Evolutionary conservation across 2,329 filamentous ascomycete genomes (phyloP), one percentile per base, ranked within the genome.

Genomic region (Alternaria ethzedia): DNA sequence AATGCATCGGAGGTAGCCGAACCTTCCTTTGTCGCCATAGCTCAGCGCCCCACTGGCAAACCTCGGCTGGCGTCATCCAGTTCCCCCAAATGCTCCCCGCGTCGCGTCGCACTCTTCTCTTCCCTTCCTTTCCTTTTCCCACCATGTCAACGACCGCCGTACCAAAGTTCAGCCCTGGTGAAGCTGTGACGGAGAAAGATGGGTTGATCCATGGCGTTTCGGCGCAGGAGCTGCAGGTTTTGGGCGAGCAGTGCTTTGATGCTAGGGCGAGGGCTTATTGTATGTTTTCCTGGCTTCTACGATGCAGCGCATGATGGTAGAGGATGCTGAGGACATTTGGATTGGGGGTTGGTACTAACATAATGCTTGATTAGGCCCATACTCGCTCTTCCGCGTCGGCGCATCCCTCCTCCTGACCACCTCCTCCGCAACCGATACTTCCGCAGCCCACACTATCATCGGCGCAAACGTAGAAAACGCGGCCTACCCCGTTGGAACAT

Each of bases 301-400:
- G 3, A 23, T 3, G 44, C 20, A 25, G 45, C 21, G 23, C 5
- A 47, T 25, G 45, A 5, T 17, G 17, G 30, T 6, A 25, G 20
- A n/a, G 17, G 13, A 2, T 8, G 12, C 2, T 20, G 12, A 4
- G 11, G 28, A 36, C 21, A 3, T 12, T 3, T 11, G 3, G 8
- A 3, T 4, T 2, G 15, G 23, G 11, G 11, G 21, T 47, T 2
- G 5, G 6, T 25, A 13, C 45, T 60, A 13, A 59, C 11, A 23
- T 3, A 7, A 11, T 12, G 49, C 2, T 28, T 15, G 28, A 47
- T 11, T n/a, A 90, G 88, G 88, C 78, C 94, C 92, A 4, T 97
- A 97, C 85, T 96, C 93, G 73, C 87, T 90, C 64, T 99, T 98
- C 85, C 92, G 90, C 67, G 96, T 99, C 66, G 96, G 96, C 66